phyloP scores from a whole-genome alignment of 805 yeast genomes.

The Hanseniaspora valbyensis region DNA sequence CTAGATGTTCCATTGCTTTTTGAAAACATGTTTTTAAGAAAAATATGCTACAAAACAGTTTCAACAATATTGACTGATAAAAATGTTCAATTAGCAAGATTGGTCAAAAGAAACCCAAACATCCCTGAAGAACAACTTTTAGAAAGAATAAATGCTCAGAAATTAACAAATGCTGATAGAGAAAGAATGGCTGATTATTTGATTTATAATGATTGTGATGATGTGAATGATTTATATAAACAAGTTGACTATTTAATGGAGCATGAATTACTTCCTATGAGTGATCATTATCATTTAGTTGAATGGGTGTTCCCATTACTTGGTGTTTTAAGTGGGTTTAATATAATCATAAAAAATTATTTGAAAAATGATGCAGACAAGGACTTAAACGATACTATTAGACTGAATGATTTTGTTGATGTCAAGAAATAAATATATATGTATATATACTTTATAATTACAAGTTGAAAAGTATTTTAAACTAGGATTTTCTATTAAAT shows the following conservation, averaged over 20 bases:
- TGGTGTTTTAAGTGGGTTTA: slow-evolving; percentile 28
- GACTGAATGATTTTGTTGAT: background rate
- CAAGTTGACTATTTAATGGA: slow-evolving; percentile 35
- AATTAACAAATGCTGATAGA: slow-evolving; percentile 50
- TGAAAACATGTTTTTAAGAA: slow-evolving; percentile 56
- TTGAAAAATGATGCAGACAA: slow-evolving; percentile 1
- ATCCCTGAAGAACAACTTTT: slow-evolving; percentile 54
- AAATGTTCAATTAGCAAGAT: slow-evolving; percentile 50
- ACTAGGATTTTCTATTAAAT: no score
- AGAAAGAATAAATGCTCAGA: slow-evolving; percentile 65
- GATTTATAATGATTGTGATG: slow-evolving; percentile 47
- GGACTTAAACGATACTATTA: background rate
- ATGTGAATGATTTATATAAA: slow-evolving; percentile 34
- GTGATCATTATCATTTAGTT: slow-evolving; percentile 23
- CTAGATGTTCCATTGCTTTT: slow-evolving; percentile 85
- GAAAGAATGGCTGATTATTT: slow-evolving; percentile 48
- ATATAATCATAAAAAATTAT: slow-evolving; percentile 24
- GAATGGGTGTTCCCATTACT: slow-evolving; percentile 35
- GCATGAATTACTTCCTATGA: slow-evolving; percentile 31
- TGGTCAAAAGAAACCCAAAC: slow-evolving; percentile 56
- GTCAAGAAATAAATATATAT: no score
- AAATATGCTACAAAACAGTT: slow-evolving; percentile 57
- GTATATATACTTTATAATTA: no score
- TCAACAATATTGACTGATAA: slow-evolving; percentile 50
- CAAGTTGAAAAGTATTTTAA: no score